These are phyloP conservation scores for Gymnopus androsaceus DNA, from an alignment of 1,284 basidiomycete genomes.

Conservation along the genomic window DNA sequence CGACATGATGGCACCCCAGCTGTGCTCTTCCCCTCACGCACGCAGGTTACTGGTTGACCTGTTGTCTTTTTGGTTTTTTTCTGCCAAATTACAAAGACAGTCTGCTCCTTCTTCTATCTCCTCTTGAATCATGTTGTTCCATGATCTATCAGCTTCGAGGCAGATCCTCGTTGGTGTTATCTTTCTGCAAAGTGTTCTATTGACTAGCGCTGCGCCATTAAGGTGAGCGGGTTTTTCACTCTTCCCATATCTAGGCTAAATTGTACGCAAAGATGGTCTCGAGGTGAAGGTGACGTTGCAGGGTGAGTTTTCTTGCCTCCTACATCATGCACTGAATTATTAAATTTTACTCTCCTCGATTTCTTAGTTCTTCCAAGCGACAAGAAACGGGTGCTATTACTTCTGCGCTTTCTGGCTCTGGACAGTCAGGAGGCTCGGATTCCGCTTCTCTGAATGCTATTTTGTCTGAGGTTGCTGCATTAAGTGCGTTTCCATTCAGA, in stretches of 20 bases:
- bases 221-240: not conserved
- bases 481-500: too few species aligned
- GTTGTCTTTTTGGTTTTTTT: constrained; percentile 6
- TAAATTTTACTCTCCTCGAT: too few species aligned
- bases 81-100: not conserved
- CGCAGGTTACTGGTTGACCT: constrained; percentile 13
- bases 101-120: not conserved
- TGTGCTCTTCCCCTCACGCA: constrained; percentile 8
- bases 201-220: not conserved
- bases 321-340: too few species aligned
- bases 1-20: not conserved
- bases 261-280: not conserved
- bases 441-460: too few species aligned
- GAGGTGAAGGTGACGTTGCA: not conserved
- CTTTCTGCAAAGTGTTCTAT: not conserved
- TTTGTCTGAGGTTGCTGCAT: too few species aligned
- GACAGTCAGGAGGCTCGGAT: too few species aligned
- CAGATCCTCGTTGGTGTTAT: constrained; percentile 3
- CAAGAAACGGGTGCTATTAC: too few species aligned
- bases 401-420: too few species aligned
- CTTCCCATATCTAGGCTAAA: not conserved
- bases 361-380: too few species aligned
- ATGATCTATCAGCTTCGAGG: not conserved
- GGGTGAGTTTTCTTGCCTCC: not conserved
- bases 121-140: constrained; percentile 4